A percentile compares a stretch with the other conserved stretches of the same genome.
These are phyloP conservation scores for Conticribra weissflogii DNA, from an alignment of 108 stramenopile species.

Conservation along the genomic window DNA sequence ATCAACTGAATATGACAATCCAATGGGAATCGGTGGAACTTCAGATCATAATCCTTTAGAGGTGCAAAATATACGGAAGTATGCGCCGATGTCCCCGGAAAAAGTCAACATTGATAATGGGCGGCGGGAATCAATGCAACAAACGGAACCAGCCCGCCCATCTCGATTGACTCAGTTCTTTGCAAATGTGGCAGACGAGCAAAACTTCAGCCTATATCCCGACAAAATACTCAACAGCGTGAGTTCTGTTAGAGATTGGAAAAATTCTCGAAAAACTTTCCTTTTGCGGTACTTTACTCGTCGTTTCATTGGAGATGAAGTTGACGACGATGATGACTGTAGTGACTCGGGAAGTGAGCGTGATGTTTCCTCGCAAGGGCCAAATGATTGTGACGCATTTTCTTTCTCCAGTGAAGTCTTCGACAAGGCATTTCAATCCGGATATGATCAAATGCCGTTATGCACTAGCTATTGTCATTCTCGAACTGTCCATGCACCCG, in stretches of 20 bases:
- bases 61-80: no score
- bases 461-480: no score
- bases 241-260: constrained; percentile 18
- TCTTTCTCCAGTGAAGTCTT: constrained; percentile 23
- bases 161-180: constrained; percentile 6
- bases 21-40: no score
- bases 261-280: constrained; percentile 20
- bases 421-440: background rate
- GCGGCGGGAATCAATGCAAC: constrained; percentile 4
- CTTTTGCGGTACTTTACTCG: constrained; percentile 38
- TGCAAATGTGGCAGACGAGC: background rate
- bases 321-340: constrained; percentile 10
- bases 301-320: constrained; percentile 34
- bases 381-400: no score
- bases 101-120: background rate
- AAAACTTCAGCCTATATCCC: background rate
- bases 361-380: no score
- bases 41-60: no score
- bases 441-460: no score
- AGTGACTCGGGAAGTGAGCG: constrained; percentile 8
- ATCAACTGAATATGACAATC: no score
- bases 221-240: background rate
- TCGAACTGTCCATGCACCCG: no score
- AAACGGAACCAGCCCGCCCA: background rate
- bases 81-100: background rate